A percentile compares a stretch with the other conserved stretches of the same genome.
phyloP scores from a whole-genome alignment of 1,284 basidiomycete genomes.

The Taiwanofungus camphoratus region DNA sequence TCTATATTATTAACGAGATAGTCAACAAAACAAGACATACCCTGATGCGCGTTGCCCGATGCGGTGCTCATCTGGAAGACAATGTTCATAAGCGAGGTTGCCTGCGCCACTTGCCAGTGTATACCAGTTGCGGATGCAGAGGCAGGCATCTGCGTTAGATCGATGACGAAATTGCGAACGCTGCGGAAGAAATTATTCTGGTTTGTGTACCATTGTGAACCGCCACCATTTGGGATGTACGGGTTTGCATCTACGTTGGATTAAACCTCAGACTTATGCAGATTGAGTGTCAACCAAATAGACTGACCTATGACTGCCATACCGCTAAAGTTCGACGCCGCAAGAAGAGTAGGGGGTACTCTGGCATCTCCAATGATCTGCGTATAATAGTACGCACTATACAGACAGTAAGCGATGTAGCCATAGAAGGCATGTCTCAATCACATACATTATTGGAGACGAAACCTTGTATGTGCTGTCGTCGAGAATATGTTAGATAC shows the following conservation, averaged over 20 bases:
- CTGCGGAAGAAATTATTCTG: slow-evolving; percentile 69
- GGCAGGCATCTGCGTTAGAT: slow-evolving; percentile 43
- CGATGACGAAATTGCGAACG: slow-evolving; percentile 57
- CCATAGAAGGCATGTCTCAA: background rate
- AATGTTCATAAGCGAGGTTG: slow-evolving; percentile 62
- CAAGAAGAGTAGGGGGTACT: slow-evolving; percentile 54
- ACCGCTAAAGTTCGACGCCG: slow-evolving; percentile 50
- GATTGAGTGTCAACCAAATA: slow-evolving; percentile 1
- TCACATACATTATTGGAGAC: slow-evolving; percentile 41
- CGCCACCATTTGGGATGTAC: slow-evolving; percentile 40
- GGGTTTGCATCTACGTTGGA: slow-evolving; percentile 47
- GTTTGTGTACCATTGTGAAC: slow-evolving; percentile 52
- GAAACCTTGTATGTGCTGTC: slow-evolving; percentile 58
- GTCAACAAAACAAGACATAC: slow-evolving; percentile 11
- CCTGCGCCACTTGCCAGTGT: slow-evolving; percentile 77
- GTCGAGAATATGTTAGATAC: slow-evolving; percentile 4
- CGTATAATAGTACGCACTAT: slow-evolving; percentile 59
- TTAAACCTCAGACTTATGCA: background rate
- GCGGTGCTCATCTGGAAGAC: slow-evolving; percentile 57
- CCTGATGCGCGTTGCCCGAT: slow-evolving; percentile 50
- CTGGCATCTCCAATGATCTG: slow-evolving; percentile 61
- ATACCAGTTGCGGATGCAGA: slow-evolving; percentile 50
- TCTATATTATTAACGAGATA: background rate
- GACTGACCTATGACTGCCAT: slow-evolving; percentile 63
- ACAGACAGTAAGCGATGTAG: background rate